These are phyloP conservation scores for Cryomyces minteri DNA, from an alignment of 495 filamentous ascomycete species.

Conservation along the genomic window DNA sequence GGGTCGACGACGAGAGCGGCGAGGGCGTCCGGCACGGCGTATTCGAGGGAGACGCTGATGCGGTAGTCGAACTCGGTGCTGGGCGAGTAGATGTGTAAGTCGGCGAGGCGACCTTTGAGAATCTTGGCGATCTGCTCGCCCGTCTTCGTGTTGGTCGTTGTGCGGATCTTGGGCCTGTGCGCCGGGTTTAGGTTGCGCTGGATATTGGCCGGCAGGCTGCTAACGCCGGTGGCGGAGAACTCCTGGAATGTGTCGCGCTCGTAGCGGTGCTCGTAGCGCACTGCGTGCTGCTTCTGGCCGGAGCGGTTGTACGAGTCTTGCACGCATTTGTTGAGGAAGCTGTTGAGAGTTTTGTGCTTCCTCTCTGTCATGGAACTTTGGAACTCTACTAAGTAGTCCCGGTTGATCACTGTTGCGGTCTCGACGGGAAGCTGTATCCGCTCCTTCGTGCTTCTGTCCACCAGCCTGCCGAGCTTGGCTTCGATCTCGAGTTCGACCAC, in stretches of 20 bases:
- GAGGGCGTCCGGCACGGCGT: slow-evolving; percentile 43
- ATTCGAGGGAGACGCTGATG: slow-evolving; percentile 83
- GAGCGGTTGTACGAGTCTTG: slow-evolving; percentile 14
- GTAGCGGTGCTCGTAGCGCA: slow-evolving; percentile 63
- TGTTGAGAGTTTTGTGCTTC: slow-evolving; percentile 52
- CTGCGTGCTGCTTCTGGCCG: slow-evolving; percentile 13
- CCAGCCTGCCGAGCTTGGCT: slow-evolving; percentile 68
- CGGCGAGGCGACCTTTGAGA: slow-evolving; percentile 70
- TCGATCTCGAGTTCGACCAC: slow-evolving; percentile 52
- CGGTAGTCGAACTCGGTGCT: slow-evolving; percentile 60
- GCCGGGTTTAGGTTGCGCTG: slow-evolving; percentile 24
- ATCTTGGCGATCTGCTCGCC: slow-evolving; percentile 62
- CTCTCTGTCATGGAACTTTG: slow-evolving; percentile 76
- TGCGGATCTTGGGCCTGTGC: slow-evolving; percentile 43
- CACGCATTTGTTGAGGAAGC: slow-evolving; percentile 59
- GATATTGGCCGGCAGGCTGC: slow-evolving; percentile 27
- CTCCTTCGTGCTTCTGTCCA: slow-evolving; percentile 50
- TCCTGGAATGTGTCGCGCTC: slow-evolving; percentile 73
- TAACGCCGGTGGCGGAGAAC: slow-evolving; percentile 34
- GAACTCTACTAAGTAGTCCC: slow-evolving; percentile 32
- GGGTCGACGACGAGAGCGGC: slow-evolving; percentile 31
- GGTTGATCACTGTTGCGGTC: slow-evolving; percentile 45
- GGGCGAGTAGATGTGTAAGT: slow-evolving; percentile 65
- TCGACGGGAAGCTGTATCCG: slow-evolving; percentile 43
- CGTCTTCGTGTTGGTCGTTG: slow-evolving; percentile 58